Evolutionary conservation across 306 rosid genomes (phyloP).

Genomic region (Prunus dulcis): DNA sequence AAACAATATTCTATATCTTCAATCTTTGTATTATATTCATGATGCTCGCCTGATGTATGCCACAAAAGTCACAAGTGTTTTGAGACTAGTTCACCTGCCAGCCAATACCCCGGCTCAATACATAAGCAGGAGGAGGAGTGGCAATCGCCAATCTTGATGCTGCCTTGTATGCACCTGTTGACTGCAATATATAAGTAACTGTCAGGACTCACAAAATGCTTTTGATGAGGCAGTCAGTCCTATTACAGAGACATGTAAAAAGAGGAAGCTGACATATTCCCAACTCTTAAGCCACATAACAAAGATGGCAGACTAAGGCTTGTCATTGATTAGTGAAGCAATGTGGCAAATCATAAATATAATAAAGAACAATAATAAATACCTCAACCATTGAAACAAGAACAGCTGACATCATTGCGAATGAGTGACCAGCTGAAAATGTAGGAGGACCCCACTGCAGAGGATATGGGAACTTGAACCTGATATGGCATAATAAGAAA

Average conservation of each 20-base stretch:
- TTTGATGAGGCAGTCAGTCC: background rate
- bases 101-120: conserved; percentile 96
- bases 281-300: conserved; percentile 3
- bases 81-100: conserved; percentile 72
- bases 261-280: background rate
- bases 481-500: conserved; percentile 21
- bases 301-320: background rate
- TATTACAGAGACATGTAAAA: conserved; percentile 17
- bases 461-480: conserved; percentile 97
- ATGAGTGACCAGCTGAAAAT: conserved; percentile 96
- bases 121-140: conserved; percentile 97
- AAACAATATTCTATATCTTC: too few species aligned
- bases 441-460: conserved; percentile 99
- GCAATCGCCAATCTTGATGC: conserved; percentile 95
- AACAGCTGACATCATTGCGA: conserved; percentile 94
- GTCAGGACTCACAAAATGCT: conserved; percentile 1
- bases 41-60: background rate
- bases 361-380: conserved; percentile 11
- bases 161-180: conserved; percentile 89
- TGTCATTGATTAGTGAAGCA: background rate
- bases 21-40: background rate
- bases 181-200: conserved; percentile 43
- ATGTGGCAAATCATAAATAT: background rate
- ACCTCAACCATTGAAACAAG: conserved; percentile 98
- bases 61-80: background rate